These are phyloP conservation scores for Fusarium annulatum DNA, from an alignment of 2,329 filamentous ascomycete genomes.

Conservation along the genomic window DNA sequence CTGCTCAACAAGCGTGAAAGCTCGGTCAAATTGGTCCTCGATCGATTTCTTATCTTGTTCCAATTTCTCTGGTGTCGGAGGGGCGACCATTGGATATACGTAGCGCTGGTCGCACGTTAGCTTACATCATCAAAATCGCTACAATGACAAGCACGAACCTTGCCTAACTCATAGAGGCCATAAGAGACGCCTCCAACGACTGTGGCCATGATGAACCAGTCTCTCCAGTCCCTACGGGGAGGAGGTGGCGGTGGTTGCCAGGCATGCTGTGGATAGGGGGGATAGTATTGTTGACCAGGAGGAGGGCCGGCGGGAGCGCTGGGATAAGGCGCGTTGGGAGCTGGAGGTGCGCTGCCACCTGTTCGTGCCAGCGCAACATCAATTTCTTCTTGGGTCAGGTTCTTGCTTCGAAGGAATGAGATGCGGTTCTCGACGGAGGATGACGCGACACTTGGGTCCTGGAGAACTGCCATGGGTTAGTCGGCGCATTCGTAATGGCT, in stretches of 20 bases:
- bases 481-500: not conserved
- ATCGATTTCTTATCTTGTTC: constrained; percentile 94
- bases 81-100: constrained; percentile 88
- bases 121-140: not conserved
- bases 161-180: constrained; percentile 86
- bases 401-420: constrained; percentile 94
- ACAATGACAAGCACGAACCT: constrained; percentile 63
- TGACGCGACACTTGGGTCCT: constrained; percentile 89
- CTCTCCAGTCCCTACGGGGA: constrained; percentile 91
- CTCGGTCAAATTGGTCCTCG: constrained; percentile 92
- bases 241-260: constrained; percentile 70
- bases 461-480: constrained; percentile 73
- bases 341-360: constrained; percentile 65
- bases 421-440: constrained; percentile 94
- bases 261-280: constrained; percentile 62
- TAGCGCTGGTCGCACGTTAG: constrained; percentile 73
- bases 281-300: constrained; percentile 60
- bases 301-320: constrained; percentile 57
- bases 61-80: constrained; percentile 91
- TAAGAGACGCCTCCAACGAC: constrained; percentile 91
- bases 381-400: constrained; percentile 95
- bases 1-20: constrained; percentile 92
- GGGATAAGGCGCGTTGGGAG: constrained; percentile 54
- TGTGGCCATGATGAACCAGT: constrained; percentile 99
- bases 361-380: constrained; percentile 83